Percentiles rank a stretch among this genome's conserved stretches.
Evolutionary conservation across 164 flowering plant species (phyloP).

Genomic region (Magnolia officinalis): DNA sequence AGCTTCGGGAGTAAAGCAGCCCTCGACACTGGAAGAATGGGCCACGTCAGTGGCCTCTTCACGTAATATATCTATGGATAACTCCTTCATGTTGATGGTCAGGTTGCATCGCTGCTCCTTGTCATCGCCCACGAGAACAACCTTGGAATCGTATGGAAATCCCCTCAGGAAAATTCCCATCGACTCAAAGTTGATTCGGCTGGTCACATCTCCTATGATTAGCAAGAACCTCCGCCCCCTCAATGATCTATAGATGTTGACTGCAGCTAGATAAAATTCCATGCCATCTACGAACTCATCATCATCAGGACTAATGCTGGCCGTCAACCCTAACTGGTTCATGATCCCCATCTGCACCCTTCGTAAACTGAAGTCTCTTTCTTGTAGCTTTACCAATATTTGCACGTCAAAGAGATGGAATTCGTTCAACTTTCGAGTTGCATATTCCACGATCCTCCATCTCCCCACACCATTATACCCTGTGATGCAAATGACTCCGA

Average conservation of each 20-base stretch:
- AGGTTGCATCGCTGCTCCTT: neutral
- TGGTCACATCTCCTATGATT: neutral
- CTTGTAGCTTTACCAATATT: neutral
- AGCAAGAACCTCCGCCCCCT: neutral
- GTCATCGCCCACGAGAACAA: neutral
- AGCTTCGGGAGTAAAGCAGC: neutral
- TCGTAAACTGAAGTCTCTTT: neutral
- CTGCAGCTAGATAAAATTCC: neutral
- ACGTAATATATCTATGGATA: too few species aligned
- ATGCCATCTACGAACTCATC: neutral
- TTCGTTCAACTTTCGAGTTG: neutral
- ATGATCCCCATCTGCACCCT: neutral
- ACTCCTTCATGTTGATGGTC: neutral
- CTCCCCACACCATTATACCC: neutral
- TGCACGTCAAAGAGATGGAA: neutral
- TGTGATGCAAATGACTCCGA: neutral
- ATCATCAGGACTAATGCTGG: too few species aligned
- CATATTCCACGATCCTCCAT: neutral
- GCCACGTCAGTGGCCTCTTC: neutral
- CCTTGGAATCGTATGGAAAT: neutral
- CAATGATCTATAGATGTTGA: neutral
- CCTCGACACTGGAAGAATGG: neutral
- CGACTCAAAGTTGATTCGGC: too few species aligned
- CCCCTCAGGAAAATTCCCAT: neutral
- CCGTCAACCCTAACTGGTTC: neutral